Conservation (phyloP, 2,329 filamentous ascomycete genomes). For the Setomelanomma holmii region DNA sequence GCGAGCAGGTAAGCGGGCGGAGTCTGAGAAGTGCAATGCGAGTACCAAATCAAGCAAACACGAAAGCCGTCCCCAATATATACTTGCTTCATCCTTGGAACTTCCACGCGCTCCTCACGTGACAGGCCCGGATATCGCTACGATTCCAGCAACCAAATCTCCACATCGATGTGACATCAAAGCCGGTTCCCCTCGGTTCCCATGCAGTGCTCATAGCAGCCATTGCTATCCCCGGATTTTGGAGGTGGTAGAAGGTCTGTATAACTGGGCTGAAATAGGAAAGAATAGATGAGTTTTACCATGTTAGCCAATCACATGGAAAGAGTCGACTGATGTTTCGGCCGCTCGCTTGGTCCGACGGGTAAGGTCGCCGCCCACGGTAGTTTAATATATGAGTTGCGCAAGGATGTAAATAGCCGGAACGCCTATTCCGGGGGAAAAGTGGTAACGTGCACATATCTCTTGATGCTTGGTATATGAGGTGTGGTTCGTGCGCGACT, state of each 20-base stretch:
- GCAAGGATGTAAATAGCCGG: constrained; percentile 37
- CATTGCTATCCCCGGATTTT: constrained; percentile 19
- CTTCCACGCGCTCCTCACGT: constrained; percentile 6
- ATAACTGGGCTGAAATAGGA: constrained; percentile 11
- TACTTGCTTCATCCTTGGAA: background rate
- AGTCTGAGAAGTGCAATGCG: background rate
- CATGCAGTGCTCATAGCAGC: constrained; percentile 10
- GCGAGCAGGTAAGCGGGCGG: too few species aligned
- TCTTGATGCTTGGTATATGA: constrained; percentile 16
- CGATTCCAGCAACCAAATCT: constrained; percentile 3
- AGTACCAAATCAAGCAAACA: background rate
- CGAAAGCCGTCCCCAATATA: constrained; percentile 13
- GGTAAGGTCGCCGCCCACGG: constrained; percentile 23
- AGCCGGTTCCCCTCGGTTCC: constrained; percentile 4
- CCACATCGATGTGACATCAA: background rate
- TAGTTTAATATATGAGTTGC: constrained; percentile 27
- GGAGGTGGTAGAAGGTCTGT: constrained; percentile 11
- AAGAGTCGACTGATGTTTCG: constrained; percentile 9
- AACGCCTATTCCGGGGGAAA: constrained; percentile 16
- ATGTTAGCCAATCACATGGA: constrained; percentile 2
- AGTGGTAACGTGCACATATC: constrained; percentile 23
- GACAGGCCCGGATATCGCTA: constrained; percentile 15
- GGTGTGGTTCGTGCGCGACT: constrained; percentile 13
- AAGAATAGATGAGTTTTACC: constrained; percentile 5
- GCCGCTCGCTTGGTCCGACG: constrained; percentile 21